These are phyloP conservation scores for Solanum hybrid DNA, from an alignment of 305 asterid genomes.

Conservation along the genomic window DNA sequence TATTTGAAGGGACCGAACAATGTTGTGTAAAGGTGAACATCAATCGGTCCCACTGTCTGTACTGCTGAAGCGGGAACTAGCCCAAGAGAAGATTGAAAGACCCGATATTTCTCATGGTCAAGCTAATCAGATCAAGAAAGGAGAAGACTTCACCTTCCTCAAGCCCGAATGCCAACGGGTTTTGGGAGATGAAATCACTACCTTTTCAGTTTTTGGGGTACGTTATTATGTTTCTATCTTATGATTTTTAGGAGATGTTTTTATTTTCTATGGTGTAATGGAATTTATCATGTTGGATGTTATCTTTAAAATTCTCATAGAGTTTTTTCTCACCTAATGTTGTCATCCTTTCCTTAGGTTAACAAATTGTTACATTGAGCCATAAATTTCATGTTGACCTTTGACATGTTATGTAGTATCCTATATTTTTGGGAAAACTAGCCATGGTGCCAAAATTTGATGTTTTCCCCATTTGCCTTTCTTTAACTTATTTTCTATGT, in stretches of 20 bases:
- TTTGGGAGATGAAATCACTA: constrained; percentile 64
- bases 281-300: not conserved
- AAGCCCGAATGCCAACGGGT: constrained; percentile 60
- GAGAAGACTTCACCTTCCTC: constrained; percentile 64
- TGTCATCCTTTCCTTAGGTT: not conserved
- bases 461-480: not conserved
- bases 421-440: not conserved
- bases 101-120: constrained; percentile 54
- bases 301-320: not conserved
- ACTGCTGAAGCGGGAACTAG: constrained; percentile 58
- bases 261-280: not conserved
- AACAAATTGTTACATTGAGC: not conserved
- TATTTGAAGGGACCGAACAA: constrained; percentile 19
- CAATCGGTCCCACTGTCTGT: constrained; percentile 59
- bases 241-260: not conserved
- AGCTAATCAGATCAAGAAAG: constrained; percentile 67
- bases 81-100: constrained; percentile 59
- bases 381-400: not conserved
- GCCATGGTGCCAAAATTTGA: not conserved
- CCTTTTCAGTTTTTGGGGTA: constrained; percentile 67
- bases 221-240: not conserved
- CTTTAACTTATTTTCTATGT: not conserved
- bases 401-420: not conserved
- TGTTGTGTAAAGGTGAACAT: constrained; percentile 60
- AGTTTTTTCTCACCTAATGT: not conserved